Conservation (phyloP, 768 basidiomycete species). For the Serendipita sp. region DNA sequence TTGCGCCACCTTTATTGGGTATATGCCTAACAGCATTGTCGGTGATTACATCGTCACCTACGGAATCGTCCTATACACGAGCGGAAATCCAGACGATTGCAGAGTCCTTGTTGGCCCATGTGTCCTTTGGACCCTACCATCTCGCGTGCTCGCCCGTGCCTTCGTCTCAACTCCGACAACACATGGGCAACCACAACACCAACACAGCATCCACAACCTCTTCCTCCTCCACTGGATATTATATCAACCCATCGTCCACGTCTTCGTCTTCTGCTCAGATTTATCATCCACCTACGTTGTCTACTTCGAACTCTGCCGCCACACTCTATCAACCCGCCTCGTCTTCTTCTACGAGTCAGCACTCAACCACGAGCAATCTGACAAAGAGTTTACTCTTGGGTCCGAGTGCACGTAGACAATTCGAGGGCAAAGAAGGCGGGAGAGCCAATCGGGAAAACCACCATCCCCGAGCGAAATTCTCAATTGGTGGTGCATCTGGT, state of each 20-base stretch:
- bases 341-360: neutral
- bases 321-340: neutral
- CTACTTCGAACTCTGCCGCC: neutral
- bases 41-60: neutral
- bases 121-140: slow-evolving; percentile 1
- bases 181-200: neutral
- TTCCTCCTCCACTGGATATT: no score
- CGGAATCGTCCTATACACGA: neutral
- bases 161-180: neutral
- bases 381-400: neutral
- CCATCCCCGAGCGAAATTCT: neutral
- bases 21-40: neutral
- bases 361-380: neutral
- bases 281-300: neutral
- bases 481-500: neutral
- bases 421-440: neutral
- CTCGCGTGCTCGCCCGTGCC: neutral
- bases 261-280: neutral
- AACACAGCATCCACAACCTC: no score
- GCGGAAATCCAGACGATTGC: neutral
- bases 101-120: neutral
- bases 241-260: no score
- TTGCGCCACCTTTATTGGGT: no score
- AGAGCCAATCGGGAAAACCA: neutral
- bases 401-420: neutral